A percentile compares a stretch with the other conserved stretches of the same genome.
Conservation (phyloP, 495 filamentous ascomycete genomes). For the Gamarada debralockiae region DNA sequence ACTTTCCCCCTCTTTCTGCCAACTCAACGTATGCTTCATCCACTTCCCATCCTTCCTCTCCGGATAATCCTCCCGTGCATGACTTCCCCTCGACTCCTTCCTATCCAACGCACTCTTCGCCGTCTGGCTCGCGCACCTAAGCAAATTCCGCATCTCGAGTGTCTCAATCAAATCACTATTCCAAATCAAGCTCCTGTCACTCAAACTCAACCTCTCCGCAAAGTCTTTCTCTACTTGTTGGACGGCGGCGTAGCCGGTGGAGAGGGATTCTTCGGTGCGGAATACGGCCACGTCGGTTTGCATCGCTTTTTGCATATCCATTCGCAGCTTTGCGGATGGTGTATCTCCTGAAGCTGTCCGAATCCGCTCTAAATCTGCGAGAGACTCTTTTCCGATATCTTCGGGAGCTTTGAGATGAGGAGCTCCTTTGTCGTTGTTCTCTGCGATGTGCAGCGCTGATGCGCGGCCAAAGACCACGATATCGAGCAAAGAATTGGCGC, state of each 20-base stretch:
- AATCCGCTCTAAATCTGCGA: constrained; percentile 16
- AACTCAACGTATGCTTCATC: constrained; percentile 24
- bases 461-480: constrained; percentile 26
- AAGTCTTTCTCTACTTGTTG: constrained; percentile 18
- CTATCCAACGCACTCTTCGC: constrained; percentile 22
- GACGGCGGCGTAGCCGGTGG: constrained; percentile 2
- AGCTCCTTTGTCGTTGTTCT: constrained; percentile 17
- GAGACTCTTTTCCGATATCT: constrained; percentile 16
- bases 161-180: constrained; percentile 26
- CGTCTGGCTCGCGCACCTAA: constrained; percentile 25
- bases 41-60: constrained; percentile 20
- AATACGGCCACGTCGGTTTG: constrained; percentile 23
- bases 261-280: constrained; percentile 16
- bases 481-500: constrained; percentile 25
- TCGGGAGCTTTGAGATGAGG: constrained; percentile 14
- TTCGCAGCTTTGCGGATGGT: constrained; percentile 8
- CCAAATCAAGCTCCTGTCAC: constrained; percentile 21
- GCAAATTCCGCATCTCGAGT: constrained; percentile 23
- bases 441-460: constrained; percentile 18
- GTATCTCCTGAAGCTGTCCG: constrained; percentile 14
- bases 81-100: constrained; percentile 24
- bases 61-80: constrained; percentile 22
- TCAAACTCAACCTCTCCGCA: constrained; percentile 5
- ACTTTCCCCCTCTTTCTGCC: constrained; percentile 18
- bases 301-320: constrained; percentile 26